A percentile compares a stretch with the other conserved stretches of the same genome.
Evolutionary conservation across 306 rosid genomes (phyloP).

Genomic region (Sechiopsis laciniata): DNA sequence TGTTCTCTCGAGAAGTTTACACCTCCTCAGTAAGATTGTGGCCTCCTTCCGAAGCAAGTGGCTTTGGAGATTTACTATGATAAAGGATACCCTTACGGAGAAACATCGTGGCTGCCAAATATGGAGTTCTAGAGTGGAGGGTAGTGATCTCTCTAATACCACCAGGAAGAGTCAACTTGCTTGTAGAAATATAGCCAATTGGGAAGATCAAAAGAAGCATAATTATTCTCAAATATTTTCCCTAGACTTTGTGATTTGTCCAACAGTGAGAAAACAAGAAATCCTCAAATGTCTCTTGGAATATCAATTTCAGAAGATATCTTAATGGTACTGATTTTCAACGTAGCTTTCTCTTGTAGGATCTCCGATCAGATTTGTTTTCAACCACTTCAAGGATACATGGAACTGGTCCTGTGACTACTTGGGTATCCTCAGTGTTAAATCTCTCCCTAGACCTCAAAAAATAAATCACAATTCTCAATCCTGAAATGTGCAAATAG

Average conservation of each 20-base stretch:
- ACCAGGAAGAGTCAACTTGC: not conserved
- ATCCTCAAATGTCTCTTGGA: not conserved
- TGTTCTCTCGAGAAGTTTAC: not conserved
- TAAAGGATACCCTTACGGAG: not conserved
- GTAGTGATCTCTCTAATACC: not conserved
- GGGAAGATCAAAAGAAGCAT: not conserved
- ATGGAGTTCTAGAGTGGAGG: not conserved
- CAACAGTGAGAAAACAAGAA: not conserved
- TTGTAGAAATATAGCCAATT: not conserved
- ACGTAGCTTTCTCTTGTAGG: not conserved
- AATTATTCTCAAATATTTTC: not conserved
- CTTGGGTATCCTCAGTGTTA: not conserved
- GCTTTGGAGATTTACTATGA: not conserved
- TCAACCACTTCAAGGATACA: not conserved
- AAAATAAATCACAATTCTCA: not conserved
- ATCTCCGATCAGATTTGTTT: not conserved
- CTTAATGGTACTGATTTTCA: not conserved
- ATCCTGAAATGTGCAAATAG: not conserved
- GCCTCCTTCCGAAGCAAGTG: not conserved
- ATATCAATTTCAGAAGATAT: not conserved
- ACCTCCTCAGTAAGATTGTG: not conserved
- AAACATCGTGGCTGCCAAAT: not conserved
- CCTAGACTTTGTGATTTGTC: not conserved
- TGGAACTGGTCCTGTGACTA: not conserved
- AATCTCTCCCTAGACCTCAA: not conserved